A percentile compares a stretch with the other conserved stretches of the same genome.
Conservation (phyloP, 139 green algal species). For the Haematococcus lacustris region DNA sequence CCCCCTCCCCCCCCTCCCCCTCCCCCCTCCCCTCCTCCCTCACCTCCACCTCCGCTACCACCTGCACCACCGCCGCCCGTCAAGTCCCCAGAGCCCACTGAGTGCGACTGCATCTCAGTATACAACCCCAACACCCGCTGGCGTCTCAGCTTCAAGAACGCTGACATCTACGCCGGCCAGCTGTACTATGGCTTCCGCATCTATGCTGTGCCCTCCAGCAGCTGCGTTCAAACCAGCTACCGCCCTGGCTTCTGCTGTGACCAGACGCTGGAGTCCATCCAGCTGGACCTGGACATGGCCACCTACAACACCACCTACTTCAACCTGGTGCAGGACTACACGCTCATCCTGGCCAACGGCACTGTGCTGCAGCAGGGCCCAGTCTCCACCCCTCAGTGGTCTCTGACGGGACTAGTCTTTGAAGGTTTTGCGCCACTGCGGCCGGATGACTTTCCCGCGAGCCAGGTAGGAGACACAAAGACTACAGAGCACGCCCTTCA, state of each 20-base stretch:
- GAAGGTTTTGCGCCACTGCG: slow-evolving; percentile 2
- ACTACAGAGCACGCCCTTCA: too few species aligned
- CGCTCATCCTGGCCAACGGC: slow-evolving; percentile 16
- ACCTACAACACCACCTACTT: slow-evolving; percentile 9
- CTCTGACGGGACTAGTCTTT: slow-evolving; percentile 12
- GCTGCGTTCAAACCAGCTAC: slow-evolving; percentile 23
- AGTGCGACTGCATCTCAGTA: slow-evolving; percentile 26
- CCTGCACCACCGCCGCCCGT: slow-evolving; percentile 9
- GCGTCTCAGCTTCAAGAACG: slow-evolving; percentile 19
- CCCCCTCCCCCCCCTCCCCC: too few species aligned
- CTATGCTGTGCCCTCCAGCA: slow-evolving; percentile 7
- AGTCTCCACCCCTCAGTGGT: slow-evolving; percentile 20
- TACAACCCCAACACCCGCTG: slow-evolving; percentile 35
- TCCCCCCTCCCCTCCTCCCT: too few species aligned
- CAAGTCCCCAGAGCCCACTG: neutral
- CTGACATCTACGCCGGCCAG: slow-evolving; percentile 6
- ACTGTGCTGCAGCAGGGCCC: slow-evolving; percentile 11
- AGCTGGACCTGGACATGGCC: slow-evolving; percentile 9
- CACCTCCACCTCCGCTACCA: slow-evolving; percentile 12
- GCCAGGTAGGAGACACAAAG: too few species aligned
- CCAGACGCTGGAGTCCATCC: slow-evolving; percentile 22
- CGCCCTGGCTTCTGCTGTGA: slow-evolving; percentile 27
- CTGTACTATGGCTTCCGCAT: slow-evolving; percentile 24
- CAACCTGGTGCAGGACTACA: slow-evolving; percentile 14
- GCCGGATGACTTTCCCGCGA: neutral